phyloP scores from a whole-genome alignment of 345 rosid species.

The Eucalyptus guilfoylei region DNA sequence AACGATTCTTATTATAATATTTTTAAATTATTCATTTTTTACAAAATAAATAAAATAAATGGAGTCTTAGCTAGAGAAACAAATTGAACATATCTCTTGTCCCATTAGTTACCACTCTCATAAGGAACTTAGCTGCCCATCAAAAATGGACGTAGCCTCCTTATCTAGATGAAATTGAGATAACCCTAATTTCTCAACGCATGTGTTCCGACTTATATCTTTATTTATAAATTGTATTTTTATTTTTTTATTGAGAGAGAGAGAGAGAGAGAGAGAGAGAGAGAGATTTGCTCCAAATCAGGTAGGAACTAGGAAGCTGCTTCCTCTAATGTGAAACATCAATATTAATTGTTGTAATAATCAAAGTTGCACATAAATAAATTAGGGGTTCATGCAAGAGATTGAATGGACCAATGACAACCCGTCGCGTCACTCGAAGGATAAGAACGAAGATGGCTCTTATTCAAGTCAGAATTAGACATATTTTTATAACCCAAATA shows the following conservation, averaged over 20 bases:
- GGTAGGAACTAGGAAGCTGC: background rate
- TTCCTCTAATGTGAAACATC: background rate
- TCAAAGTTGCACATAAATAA: background rate
- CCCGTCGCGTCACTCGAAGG: background rate
- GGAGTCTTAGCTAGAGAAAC: background rate
- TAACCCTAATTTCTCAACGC: background rate
- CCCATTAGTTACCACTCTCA: background rate
- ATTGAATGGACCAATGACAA: background rate
- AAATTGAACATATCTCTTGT: background rate
- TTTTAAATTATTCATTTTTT: no score
- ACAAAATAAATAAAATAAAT: no score
- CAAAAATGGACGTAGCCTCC: background rate
- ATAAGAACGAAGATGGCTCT: background rate
- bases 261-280: background rate
- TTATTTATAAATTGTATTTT: background rate
- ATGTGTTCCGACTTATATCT: background rate
- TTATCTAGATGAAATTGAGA: background rate
- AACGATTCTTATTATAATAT: no score
- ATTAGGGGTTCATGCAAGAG: background rate
- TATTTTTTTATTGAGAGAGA: no score
- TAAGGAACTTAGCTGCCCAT: background rate
- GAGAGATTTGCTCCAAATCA: background rate
- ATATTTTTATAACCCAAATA: background rate
- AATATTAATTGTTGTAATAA: background rate
- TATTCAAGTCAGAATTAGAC: background rate